These are phyloP conservation scores for Venturia carpophila DNA, from an alignment of 2,329 filamentous ascomycete species.

Conservation along the genomic window DNA sequence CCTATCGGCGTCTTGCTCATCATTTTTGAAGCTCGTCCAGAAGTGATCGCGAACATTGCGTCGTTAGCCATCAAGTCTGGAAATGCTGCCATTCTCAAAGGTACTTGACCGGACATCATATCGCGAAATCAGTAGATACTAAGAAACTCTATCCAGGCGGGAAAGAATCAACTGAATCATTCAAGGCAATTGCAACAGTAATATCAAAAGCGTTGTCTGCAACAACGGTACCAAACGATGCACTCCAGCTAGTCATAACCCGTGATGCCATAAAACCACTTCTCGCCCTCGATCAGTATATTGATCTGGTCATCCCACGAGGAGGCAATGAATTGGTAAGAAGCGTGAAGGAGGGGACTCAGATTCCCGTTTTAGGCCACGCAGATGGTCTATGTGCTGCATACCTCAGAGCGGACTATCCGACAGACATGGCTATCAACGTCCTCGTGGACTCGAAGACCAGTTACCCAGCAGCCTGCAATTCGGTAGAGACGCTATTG, in stretches of 20 bases:
- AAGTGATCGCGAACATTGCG: slow-evolving; percentile 97
- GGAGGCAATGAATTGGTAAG: slow-evolving; percentile 85
- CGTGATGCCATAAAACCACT: slow-evolving; percentile 83
- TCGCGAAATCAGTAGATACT: not conserved
- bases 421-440: slow-evolving; percentile 60
- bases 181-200: slow-evolving; percentile 77
- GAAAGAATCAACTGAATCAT: slow-evolving; percentile 93
- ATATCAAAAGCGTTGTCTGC: slow-evolving; percentile 69
- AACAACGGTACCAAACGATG: slow-evolving; percentile 72
- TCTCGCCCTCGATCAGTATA: slow-evolving; percentile 75
- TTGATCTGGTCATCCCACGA: slow-evolving; percentile 91
- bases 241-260: slow-evolving; percentile 89
- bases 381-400: slow-evolving; percentile 87
- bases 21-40: slow-evolving; percentile 95
- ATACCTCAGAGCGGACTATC: slow-evolving; percentile 74
- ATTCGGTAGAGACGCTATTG: slow-evolving; percentile 84
- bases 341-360: slow-evolving; percentile 82
- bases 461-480: slow-evolving; percentile 91
- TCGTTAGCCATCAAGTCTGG: slow-evolving; percentile 93
- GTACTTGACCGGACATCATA: slow-evolving; percentile 29
- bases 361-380: slow-evolving; percentile 92
- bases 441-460: slow-evolving; percentile 89
- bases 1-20: slow-evolving; percentile 97
- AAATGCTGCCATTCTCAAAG: slow-evolving; percentile 94
- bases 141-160: slow-evolving; percentile 52